Percentiles rank a stretch among this genome's conserved stretches.
Conservation (phyloP, 176 grass and related monocot genomes). For the Avena insularis region DNA sequence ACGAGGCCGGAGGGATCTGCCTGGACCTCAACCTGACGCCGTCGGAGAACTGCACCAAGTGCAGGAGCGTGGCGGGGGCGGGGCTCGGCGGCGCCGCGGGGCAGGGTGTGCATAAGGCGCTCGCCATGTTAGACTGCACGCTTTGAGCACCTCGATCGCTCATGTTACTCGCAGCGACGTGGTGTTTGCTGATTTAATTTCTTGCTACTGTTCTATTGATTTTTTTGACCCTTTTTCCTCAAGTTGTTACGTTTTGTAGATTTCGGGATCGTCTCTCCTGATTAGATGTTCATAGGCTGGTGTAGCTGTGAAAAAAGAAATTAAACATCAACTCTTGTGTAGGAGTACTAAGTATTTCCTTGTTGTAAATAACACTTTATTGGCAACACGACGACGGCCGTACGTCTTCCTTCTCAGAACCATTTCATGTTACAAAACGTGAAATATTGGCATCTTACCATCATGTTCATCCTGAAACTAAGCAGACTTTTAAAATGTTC, state of each 20-base stretch:
- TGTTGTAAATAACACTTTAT: constrained; percentile 40
- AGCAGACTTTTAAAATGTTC: not conserved
- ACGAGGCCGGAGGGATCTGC: constrained; percentile 49
- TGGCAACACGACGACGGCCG: no score
- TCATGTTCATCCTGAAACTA: not conserved
- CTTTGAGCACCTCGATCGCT: constrained; percentile 45
- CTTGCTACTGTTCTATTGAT: constrained; percentile 29
- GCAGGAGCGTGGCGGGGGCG: constrained; percentile 42
- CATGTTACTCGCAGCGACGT: constrained; percentile 22
- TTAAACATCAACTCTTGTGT: constrained; percentile 6
- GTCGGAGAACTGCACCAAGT: constrained; percentile 72
- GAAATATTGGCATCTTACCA: not conserved
- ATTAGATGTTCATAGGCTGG: constrained; percentile 13
- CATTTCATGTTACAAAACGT: not conserved
- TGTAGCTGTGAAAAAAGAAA: constrained; percentile 30
- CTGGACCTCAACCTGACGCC: constrained; percentile 86
- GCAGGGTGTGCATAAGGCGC: constrained; percentile 60
- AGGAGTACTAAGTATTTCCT: not conserved
- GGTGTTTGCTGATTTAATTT: constrained; percentile 1
- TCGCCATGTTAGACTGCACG: constrained; percentile 67
- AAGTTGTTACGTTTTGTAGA: not conserved
- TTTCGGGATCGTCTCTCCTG: not conserved
- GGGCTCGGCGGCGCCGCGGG: constrained; percentile 37
- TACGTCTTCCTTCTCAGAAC: not conserved
- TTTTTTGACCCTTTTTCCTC: not conserved